These are phyloP conservation scores for Arthrobotrys sinensis DNA, from an alignment of 2,329 filamentous ascomycete species.

Conservation along the genomic window DNA sequence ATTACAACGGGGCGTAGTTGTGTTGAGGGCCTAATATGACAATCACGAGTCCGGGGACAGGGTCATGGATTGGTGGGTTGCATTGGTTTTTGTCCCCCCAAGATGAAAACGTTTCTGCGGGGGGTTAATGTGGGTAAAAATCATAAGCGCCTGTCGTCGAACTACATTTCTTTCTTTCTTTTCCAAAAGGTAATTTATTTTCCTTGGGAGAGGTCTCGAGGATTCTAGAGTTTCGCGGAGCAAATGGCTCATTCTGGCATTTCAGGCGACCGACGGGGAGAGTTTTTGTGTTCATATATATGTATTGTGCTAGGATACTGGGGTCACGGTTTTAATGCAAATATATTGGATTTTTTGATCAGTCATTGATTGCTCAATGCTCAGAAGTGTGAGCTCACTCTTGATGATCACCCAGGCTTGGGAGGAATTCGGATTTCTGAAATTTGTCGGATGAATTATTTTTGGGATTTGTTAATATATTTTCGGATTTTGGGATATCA, in stretches of 20 bases:
- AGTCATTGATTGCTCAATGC: neutral
- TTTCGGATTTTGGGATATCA: constrained; percentile 8
- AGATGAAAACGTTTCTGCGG: constrained; percentile 11
- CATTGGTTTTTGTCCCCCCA: neutral
- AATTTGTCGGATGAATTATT: constrained; percentile 16
- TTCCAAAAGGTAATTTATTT: neutral
- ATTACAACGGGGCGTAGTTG: constrained; percentile 30
- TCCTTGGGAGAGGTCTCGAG: constrained; percentile 1
- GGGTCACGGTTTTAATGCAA: constrained; percentile 3
- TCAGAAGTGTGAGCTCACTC: neutral
- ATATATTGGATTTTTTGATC: constrained; percentile 1
- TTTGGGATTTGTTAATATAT: constrained; percentile 5
- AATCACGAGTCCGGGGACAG: constrained; percentile 9
- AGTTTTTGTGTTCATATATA: constrained; percentile 4
- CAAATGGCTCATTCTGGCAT: constrained; percentile 22
- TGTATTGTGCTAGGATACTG: constrained; percentile 5
- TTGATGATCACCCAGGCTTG: neutral
- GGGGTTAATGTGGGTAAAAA: constrained; percentile 15
- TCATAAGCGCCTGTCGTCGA: constrained; percentile 5
- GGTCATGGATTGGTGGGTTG: neutral
- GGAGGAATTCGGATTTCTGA: neutral
- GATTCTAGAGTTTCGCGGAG: neutral
- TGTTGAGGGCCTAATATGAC: constrained; percentile 47
- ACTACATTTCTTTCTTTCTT: neutral
- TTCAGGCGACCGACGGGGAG: constrained; percentile 11